phyloP scores from a whole-genome alignment of 768 basidiomycete species.

The Hygrocybe punicea region DNA sequence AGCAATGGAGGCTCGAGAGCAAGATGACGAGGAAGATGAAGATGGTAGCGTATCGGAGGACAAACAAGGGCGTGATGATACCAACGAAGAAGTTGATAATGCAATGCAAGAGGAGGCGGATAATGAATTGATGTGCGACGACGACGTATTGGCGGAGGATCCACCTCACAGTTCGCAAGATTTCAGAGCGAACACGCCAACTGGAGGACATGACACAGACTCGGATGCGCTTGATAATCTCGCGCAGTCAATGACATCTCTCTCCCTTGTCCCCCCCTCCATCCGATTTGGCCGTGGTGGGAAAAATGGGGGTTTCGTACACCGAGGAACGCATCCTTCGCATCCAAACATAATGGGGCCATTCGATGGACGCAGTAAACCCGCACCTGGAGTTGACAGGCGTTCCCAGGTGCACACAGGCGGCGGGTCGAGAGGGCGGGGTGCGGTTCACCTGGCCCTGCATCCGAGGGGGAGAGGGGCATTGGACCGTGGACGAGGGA shows the following conservation, averaged over 20 bases:
- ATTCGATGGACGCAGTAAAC: not conserved
- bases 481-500: too few relatives aligned
- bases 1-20: constrained; percentile 16
- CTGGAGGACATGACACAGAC: constrained; percentile 20
- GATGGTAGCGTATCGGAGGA: constrained; percentile 28
- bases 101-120: too few relatives aligned
- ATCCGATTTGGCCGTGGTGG: constrained; percentile 75
- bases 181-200: constrained; percentile 6
- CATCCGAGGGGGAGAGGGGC: too few relatives aligned
- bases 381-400: not conserved
- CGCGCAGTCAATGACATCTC: constrained; percentile 35
- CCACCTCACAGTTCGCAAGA: constrained; percentile 2
- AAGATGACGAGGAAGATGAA: constrained; percentile 22
- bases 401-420: not conserved
- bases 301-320: constrained; percentile 49
- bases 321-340: constrained; percentile 23
- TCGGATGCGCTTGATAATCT: constrained; percentile 24
- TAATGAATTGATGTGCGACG: too few relatives aligned
- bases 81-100: not conserved
- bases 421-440: too few relatives aligned
- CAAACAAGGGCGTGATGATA: constrained; percentile 19
- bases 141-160: too few relatives aligned
- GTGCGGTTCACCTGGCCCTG: too few relatives aligned
- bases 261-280: constrained; percentile 60
- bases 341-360: not conserved